Conservation (phyloP, 1,284 basidiomycete genomes). For the Uromyces viciae-fabae region DNA sequence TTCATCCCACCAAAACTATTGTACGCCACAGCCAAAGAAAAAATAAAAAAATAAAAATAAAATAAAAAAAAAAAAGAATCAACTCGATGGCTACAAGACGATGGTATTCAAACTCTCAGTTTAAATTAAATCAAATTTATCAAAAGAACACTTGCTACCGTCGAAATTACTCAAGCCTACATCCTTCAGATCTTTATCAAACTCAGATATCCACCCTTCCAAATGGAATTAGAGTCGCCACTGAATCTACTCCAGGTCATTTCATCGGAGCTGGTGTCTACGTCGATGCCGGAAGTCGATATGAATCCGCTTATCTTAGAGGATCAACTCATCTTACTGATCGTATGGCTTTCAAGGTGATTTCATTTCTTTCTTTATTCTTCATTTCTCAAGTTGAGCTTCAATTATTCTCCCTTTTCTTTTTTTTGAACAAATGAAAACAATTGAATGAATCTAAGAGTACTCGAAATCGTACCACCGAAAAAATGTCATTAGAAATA, state of each 20-base stretch:
- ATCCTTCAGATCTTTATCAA: too few species aligned
- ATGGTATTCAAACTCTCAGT: too few species aligned
- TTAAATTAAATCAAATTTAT: too few species aligned
- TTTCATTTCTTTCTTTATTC: background rate
- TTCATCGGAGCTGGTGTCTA: conserved; percentile 39
- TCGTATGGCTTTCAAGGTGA: conserved; percentile 41
- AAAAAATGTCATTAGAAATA: conserved; percentile 37
- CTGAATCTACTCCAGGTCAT: conserved; percentile 32
- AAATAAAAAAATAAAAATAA: too few species aligned
- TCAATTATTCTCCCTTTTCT: background rate
- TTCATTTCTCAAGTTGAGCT: background rate
- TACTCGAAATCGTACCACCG: conserved; percentile 17
- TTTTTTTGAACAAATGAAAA: background rate
- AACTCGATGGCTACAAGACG: too few species aligned
- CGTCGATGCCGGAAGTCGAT: conserved; percentile 31
- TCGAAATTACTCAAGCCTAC: too few species aligned
- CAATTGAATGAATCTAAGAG: too few species aligned
- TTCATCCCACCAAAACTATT: too few species aligned
- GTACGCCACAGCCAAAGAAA: too few species aligned
- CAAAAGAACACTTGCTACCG: too few species aligned
- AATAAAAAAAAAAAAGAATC: too few species aligned
- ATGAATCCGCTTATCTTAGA: conserved; percentile 19
- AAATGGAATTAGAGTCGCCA: conserved; percentile 25
- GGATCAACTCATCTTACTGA: conserved; percentile 39
- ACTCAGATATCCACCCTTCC: conserved; percentile 26